Base-by-base conservation (phyloP, 2,329 filamentous ascomycete genomes). In the Fusarium concolor region DNA sequence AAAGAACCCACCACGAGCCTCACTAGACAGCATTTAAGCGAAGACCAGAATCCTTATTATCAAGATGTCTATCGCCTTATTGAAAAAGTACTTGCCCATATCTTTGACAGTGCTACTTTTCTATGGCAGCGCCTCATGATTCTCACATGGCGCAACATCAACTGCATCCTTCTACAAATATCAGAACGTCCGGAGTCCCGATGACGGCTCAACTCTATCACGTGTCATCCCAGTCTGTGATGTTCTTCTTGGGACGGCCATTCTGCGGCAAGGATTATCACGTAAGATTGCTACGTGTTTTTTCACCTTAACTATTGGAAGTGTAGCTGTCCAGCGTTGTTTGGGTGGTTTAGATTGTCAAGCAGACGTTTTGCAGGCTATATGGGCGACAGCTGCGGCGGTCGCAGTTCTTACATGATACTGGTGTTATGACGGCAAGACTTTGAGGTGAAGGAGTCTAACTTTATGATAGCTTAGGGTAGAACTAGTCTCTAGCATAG, bases 71-170 rank as follows among this genome's bases (percentile, higher is more conserved):
- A 10, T 51, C 5, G 0, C 37, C 0, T 1, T 46, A 0, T 31
- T 69, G 2, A 67, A 60, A 31, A 45, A 14, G 2, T 56, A 49
- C 9, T 46, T 69, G 0, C 66, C 67, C 2, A 44, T 70, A 26
- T 67, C 66, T 1, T 18, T 69, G 0, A 52, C 57, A 2, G 11
- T 66, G 0, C 38, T 69, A 2, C 53, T 69, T 4, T 70, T 67
- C 17, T 69, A 70, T 14, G 67, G 67, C n/a, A 63, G 62, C 14
- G 67, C 66, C 3, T 69, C 67, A 10, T 42, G 67, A 5, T 67
- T 69, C 7, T 54, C 49, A 1, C 67, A 70, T 3, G 67, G 66
- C 0, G 43, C 62, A 9, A 70, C 67, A 11, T 69, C 67, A 3
- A 56, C 57, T 3, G 1, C 53, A 15, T 46, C 46, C 0, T 69